phyloP scores from a whole-genome alignment of 306 rosid genomes.

The Quercus wislizeni region DNA sequence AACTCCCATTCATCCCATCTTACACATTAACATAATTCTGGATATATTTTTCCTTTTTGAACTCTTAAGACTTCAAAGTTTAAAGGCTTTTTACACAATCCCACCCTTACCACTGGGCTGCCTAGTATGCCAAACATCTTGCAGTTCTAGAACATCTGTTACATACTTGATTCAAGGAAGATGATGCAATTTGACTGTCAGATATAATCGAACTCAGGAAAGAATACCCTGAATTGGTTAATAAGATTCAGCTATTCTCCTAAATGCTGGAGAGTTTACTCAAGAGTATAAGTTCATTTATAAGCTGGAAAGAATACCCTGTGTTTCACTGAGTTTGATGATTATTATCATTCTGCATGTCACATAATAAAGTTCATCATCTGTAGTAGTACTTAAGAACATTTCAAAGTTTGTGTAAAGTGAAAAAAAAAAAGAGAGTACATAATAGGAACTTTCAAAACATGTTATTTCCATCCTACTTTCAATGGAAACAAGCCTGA shows the following conservation, averaged over 20 bases:
- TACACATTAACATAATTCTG: too few relatives aligned
- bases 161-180: background rate
- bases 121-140: too few relatives aligned
- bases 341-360: constrained; percentile 8
- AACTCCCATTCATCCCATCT: too few relatives aligned
- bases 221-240: background rate
- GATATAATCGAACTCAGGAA: background rate
- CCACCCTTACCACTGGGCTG: too few relatives aligned
- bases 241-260: background rate
- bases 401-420: background rate
- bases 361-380: background rate
- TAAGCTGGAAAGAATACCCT: too few relatives aligned
- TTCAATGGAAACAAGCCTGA: constrained; percentile 11
- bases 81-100: too few relatives aligned
- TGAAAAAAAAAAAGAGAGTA: background rate
- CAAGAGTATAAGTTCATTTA: background rate
- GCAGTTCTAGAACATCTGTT: too few relatives aligned
- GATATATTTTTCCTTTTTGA: too few relatives aligned
- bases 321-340: background rate
- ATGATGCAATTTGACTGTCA: background rate
- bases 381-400: background rate
- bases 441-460: background rate
- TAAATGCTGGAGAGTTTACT: background rate
- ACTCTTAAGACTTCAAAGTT: too few relatives aligned
- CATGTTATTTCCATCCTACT: constrained; percentile 1